Percentiles rank a stretch among this genome's conserved stretches.
phyloP scores from a whole-genome alignment of 2,329 filamentous ascomycete species.

The Cercospora sesami region DNA sequence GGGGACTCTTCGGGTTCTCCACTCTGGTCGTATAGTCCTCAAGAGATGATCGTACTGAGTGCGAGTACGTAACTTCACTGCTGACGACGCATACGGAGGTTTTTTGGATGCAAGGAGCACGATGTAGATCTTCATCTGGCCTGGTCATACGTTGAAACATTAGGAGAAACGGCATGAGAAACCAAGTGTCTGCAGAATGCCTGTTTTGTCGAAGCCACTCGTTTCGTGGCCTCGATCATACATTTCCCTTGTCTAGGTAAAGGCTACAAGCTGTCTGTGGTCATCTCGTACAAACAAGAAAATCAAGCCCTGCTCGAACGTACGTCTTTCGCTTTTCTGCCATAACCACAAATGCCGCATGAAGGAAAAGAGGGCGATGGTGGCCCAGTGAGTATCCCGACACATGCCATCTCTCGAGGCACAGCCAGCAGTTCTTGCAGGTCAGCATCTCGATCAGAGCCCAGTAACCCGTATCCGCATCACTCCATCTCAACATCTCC shows the following conservation, averaged over 20 bases:
- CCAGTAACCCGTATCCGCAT: background rate
- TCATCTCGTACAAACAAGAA: background rate
- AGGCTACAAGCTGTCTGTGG: background rate
- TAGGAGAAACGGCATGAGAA: background rate
- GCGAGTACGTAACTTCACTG: background rate
- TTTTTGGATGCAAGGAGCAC: background rate
- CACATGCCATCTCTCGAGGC: background rate
- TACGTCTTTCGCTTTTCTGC: background rate
- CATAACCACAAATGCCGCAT: background rate
- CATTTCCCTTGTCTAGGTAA: background rate
- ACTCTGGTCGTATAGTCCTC: background rate
- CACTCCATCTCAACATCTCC: slow-evolving; percentile 14
- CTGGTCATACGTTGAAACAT: background rate
- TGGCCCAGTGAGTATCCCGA: background rate
- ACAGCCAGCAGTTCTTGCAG: background rate
- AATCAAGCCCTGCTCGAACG: background rate
- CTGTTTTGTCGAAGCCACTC: background rate
- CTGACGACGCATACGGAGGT: background rate
- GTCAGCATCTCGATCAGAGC: background rate
- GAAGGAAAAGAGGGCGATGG: background rate
- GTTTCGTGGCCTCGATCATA: background rate
- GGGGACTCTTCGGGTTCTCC: background rate
- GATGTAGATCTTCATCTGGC: background rate
- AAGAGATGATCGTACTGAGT: background rate
- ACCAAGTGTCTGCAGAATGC: background rate